Conservation (phyloP, 1,139 yeast genomes). For the Saccharomyces hybrid region DNA sequence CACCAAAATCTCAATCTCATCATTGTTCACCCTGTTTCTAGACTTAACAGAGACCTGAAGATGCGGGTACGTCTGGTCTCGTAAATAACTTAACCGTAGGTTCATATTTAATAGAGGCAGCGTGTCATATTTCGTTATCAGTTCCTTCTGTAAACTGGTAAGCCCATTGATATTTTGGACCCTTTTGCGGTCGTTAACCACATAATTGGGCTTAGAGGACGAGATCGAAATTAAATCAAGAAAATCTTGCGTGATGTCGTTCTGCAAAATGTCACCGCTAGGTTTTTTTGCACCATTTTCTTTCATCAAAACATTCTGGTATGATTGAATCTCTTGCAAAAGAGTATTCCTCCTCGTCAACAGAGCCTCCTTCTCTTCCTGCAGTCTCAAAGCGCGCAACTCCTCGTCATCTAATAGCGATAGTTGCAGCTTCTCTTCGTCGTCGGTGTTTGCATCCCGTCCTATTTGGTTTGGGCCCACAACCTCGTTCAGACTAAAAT, state of each 20-base stretch:
- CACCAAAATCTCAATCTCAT: background rate
- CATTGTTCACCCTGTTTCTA: background rate
- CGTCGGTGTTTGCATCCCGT: background rate
- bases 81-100: constrained; percentile 15
- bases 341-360: constrained; percentile 14
- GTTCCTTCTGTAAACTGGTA: constrained; percentile 5
- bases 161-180: constrained; percentile 1
- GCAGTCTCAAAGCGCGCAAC: constrained; percentile 11
- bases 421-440: background rate
- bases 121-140: constrained; percentile 20
- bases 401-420: constrained; percentile 13
- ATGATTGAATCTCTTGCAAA: constrained; percentile 13
- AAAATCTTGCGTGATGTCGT: constrained; percentile 5
- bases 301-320: background rate
- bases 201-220: background rate
- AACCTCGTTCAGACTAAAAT: constrained; percentile 1
- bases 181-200: background rate
- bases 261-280: constrained; percentile 6
- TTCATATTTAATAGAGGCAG: constrained; percentile 24
- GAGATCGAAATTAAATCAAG: constrained; percentile 5
- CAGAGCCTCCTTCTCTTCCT: constrained; percentile 15
- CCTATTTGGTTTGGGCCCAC: background rate
- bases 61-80: constrained; percentile 10
- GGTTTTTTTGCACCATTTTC: constrained; percentile 7
- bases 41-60: constrained; percentile 6